Evolutionary conservation across 2,329 filamentous ascomycete genomes (phyloP).

Genomic region (Ophiosphaerella narmari): DNA sequence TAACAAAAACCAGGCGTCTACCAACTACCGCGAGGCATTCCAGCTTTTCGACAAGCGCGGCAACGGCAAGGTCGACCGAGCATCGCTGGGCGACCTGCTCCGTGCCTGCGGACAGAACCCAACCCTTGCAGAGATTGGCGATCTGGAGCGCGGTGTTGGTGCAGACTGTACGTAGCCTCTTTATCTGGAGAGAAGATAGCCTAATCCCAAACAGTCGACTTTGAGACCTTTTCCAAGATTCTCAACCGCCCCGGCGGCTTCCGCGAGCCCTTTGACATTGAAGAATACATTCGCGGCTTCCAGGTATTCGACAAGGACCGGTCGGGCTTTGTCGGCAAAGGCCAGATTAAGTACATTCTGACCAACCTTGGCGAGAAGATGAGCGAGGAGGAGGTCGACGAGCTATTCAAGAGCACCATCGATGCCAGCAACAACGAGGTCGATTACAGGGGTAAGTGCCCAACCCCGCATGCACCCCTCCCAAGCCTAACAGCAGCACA

Average conservation of each 20-base stretch:
- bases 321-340: constrained; percentile 96
- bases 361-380: constrained; percentile 99
- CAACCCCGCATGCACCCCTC: neutral
- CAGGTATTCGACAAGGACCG: constrained; percentile 99
- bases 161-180: constrained; percentile 76
- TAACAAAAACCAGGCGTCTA: constrained; percentile 64
- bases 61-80: constrained; percentile 85
- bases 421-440: constrained; percentile 96
- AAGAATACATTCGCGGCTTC: constrained; percentile 98
- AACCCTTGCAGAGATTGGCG: constrained; percentile 87
- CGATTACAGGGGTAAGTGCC: constrained; percentile 83
- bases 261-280: constrained; percentile 95
- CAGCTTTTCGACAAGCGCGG: constrained; percentile 99
- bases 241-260: constrained; percentile 98
- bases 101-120: constrained; percentile 98
- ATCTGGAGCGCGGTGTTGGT: constrained; percentile 88
- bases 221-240: constrained; percentile 94
- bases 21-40: constrained; percentile 99
- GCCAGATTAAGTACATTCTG: constrained; percentile 95
- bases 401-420: constrained; percentile 90
- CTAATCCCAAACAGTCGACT: constrained; percentile 72
- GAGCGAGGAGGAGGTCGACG: constrained; percentile 97
- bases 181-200: no score
- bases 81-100: constrained; percentile 88
- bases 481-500: constrained; percentile 20